Evolutionary conservation across 352 stramenopile genomes (phyloP).

Genomic region (Globisporangium irregulare): DNA sequence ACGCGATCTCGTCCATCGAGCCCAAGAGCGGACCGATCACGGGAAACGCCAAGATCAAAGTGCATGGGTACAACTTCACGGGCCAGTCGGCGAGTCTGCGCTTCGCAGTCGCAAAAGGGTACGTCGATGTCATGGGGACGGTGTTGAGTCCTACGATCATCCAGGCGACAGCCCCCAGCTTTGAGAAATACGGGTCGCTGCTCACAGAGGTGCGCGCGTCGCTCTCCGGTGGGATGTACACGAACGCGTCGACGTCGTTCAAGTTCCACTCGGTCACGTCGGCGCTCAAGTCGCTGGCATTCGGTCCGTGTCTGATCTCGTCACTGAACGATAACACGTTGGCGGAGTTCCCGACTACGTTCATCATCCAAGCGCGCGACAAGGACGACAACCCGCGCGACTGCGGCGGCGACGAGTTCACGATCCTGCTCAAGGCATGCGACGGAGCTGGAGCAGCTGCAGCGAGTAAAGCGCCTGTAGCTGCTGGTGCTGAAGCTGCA

Average conservation of each 20-base stretch:
- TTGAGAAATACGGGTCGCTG: constrained; percentile 92
- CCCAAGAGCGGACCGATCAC: constrained; percentile 94
- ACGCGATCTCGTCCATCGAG: constrained; percentile 91
- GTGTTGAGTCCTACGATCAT: constrained; percentile 87
- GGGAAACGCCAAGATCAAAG: constrained; percentile 85
- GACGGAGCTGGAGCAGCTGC: constrained; percentile 27
- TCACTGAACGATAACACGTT: constrained; percentile 62
- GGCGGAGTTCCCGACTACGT: constrained; percentile 74
- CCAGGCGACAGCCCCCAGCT: constrained; percentile 90
- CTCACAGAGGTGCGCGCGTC: constrained; percentile 87
- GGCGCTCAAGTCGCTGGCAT: constrained; percentile 90
- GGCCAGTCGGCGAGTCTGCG: constrained; percentile 83
- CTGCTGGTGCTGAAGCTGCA: not conserved
- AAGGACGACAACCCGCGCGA: constrained; percentile 86
- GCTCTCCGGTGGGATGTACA: constrained; percentile 90
- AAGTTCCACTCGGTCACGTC: constrained; percentile 95
- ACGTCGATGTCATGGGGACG: constrained; percentile 87
- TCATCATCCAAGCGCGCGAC: constrained; percentile 92
- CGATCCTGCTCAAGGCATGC: constrained; percentile 51
- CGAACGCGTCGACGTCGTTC: constrained; percentile 85
- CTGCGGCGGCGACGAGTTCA: constrained; percentile 95
- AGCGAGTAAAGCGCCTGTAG: constrained; percentile 21
- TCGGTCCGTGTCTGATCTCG: constrained; percentile 88
- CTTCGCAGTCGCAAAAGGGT: constrained; percentile 93
- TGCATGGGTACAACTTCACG: constrained; percentile 93